phyloP scores from a whole-genome alignment of 495 filamentous ascomycete genomes.

The Hypoxylon lienhwacheense region DNA sequence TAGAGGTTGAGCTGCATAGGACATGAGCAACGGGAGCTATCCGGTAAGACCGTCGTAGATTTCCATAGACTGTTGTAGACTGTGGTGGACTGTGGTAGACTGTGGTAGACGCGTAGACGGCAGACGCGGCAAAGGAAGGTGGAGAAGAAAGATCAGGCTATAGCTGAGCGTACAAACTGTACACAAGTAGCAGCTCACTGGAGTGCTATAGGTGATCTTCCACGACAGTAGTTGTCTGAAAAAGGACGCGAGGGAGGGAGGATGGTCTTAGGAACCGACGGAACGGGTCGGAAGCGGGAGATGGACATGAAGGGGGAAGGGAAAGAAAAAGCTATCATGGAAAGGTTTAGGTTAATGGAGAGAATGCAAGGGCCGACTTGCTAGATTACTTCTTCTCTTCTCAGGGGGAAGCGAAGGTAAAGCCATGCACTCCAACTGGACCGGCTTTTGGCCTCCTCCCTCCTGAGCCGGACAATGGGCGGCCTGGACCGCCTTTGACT shows the following conservation, averaged over 20 bases:
- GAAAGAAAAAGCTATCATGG: conserved; percentile 30
- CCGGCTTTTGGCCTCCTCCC: conserved; percentile 22
- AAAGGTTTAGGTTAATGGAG: conserved; percentile 28
- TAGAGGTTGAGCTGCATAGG: conserved; percentile 30
- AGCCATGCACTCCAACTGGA: conserved; percentile 30
- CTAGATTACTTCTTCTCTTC: conserved; percentile 13
- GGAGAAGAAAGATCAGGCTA: conserved; percentile 22
- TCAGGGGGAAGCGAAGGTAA: conserved; percentile 27
- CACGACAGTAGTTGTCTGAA: conserved; percentile 23
- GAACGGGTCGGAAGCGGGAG: conserved; percentile 36
- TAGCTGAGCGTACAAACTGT: conserved; percentile 7
- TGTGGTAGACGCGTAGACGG: conserved; percentile 20
- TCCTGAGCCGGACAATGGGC: conserved; percentile 33
- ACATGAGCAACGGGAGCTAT: conserved; percentile 23
- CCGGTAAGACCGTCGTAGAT: conserved; percentile 9
- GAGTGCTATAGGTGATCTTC: conserved; percentile 31
- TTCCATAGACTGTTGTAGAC: no score
- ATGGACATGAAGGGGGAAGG: conserved; percentile 27
- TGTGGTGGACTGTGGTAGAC: no score
- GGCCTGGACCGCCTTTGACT: conserved; percentile 34
- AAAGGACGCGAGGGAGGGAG: conserved; percentile 19
- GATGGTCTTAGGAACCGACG: conserved; percentile 20
- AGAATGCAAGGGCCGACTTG: conserved; percentile 33
- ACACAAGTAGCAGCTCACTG: conserved; percentile 20
- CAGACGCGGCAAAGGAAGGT: conserved; percentile 20